Percentiles rank a stretch among this genome's conserved stretches.
phyloP scores from a whole-genome alignment of 148 eudicot species.

The Cornus kousa region DNA sequence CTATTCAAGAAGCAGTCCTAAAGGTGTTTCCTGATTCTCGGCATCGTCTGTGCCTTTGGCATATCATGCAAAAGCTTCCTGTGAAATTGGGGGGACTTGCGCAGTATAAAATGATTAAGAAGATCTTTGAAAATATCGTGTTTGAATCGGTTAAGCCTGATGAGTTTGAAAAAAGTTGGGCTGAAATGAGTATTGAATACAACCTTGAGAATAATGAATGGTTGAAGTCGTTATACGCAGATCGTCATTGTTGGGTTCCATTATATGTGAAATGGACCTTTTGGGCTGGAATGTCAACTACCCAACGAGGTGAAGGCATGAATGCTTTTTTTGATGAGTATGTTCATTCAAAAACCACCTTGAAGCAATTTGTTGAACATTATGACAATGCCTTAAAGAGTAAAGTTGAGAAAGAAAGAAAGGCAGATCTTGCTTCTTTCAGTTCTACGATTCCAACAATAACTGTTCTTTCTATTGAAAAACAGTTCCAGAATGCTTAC shows the following conservation, averaged over 20 bases:
- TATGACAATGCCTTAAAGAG: background rate
- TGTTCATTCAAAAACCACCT: background rate
- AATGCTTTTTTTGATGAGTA: background rate
- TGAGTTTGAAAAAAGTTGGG: no score
- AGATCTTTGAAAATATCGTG: no score
- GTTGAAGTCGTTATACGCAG: background rate
- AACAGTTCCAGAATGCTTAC: background rate
- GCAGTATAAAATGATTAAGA: no score
- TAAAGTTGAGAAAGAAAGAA: background rate
- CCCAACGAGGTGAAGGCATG: background rate
- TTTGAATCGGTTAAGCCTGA: no score
- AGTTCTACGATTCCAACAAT: background rate
- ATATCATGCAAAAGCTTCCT: no score
- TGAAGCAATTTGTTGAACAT: background rate
- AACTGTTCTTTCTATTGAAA: background rate
- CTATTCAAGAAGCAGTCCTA: background rate
- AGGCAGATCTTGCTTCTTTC: background rate
- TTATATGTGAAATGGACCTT: background rate
- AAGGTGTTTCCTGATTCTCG: background rate
- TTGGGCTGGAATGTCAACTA: constrained; percentile 10
- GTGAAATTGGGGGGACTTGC: no score
- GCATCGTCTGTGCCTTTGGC: no score
- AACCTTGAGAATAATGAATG: no score
- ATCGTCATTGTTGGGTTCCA: background rate
- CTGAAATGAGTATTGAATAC: no score